phyloP scores from a whole-genome alignment of 2,329 filamentous ascomycete species.

The Ascochyta viciae-villosae region DNA sequence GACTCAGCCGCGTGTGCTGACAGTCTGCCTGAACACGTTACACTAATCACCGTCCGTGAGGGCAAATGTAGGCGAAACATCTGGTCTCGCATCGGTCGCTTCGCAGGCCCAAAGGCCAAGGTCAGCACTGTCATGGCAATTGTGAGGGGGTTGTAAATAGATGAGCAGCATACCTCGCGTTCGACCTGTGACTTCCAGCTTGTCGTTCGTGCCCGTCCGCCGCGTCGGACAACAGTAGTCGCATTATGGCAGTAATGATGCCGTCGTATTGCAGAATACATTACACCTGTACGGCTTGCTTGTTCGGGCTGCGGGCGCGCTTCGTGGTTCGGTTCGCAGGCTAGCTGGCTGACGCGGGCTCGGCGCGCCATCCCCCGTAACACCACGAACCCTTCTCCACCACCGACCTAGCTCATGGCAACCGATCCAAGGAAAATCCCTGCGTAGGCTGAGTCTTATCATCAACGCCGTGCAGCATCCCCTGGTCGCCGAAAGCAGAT shows the following conservation, averaged over 20 bases:
- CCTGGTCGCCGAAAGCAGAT: slow-evolving; percentile 36
- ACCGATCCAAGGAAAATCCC: slow-evolving; percentile 32
- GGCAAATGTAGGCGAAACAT: slow-evolving; percentile 19
- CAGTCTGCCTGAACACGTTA: slow-evolving; percentile 14
- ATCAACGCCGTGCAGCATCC: slow-evolving; percentile 36
- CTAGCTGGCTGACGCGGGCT: slow-evolving; percentile 36
- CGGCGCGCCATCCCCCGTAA: slow-evolving; percentile 28
- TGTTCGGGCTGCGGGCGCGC: slow-evolving; percentile 22
- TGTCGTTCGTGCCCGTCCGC: slow-evolving; percentile 8
- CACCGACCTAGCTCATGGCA: slow-evolving; percentile 28
- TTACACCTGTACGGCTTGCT: slow-evolving; percentile 29
- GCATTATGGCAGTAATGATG: slow-evolving; percentile 22
- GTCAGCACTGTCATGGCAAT: slow-evolving; percentile 11
- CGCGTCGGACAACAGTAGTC: slow-evolving; percentile 16
- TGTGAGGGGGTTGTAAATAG: not conserved
- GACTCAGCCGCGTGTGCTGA: slow-evolving; percentile 38
- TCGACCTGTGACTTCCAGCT: not conserved
- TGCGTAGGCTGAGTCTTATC: slow-evolving; percentile 36
- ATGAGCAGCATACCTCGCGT: not conserved
- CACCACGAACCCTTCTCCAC: slow-evolving; percentile 25
- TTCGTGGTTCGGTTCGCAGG: slow-evolving; percentile 26
- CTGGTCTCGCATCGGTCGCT: slow-evolving; percentile 23
- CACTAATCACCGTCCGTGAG: slow-evolving; percentile 24
- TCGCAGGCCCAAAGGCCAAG: slow-evolving; percentile 5
- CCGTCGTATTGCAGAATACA: slow-evolving; percentile 37